These are phyloP conservation scores for Saccharomycopsis guyanensis DNA, from an alignment of 805 yeast genomes.

Conservation along the genomic window DNA sequence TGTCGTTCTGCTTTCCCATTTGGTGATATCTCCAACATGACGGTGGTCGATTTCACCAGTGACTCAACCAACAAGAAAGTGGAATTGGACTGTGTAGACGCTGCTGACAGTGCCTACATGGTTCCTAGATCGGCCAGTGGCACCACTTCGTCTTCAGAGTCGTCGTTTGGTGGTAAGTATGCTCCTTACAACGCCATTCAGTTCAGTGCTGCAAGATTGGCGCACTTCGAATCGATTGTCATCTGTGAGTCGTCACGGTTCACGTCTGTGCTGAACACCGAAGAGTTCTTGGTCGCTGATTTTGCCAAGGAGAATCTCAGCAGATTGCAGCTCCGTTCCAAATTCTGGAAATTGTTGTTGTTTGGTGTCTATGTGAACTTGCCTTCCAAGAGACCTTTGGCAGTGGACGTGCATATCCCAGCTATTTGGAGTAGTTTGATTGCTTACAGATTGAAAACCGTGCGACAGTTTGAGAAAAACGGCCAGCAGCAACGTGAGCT, in stretches of 20 bases:
- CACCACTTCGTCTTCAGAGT: slow-evolving; percentile 36
- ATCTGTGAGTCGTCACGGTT: slow-evolving; percentile 31
- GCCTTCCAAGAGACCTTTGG: slow-evolving; percentile 37
- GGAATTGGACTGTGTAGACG: slow-evolving; percentile 36
- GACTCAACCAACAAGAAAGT: slow-evolving; percentile 5
- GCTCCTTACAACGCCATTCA: slow-evolving; percentile 44
- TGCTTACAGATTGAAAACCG: slow-evolving; percentile 37
- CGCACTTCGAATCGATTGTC: slow-evolving; percentile 42
- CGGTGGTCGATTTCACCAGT: slow-evolving; percentile 14
- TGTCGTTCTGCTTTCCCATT: slow-evolving; percentile 8
- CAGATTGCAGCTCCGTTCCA: slow-evolving; percentile 1
- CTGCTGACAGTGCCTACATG: slow-evolving; percentile 29
- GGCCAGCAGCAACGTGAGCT: slow-evolving; percentile 12
- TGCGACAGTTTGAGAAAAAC: slow-evolving; percentile 13
- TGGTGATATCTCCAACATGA: background rate
- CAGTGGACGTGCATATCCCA: slow-evolving; percentile 41
- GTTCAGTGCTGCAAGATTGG: slow-evolving; percentile 32
- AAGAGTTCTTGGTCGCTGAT: slow-evolving; percentile 24
- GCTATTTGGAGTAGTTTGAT: slow-evolving; percentile 57
- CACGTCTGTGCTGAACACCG: slow-evolving; percentile 16
- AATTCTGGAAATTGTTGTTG: slow-evolving; percentile 22
- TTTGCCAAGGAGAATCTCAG: slow-evolving; percentile 13
- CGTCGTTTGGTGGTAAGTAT: slow-evolving; percentile 45
- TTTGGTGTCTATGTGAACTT: slow-evolving; percentile 29
- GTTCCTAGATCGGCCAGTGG: slow-evolving; percentile 46